Percentiles rank a stretch among this genome's conserved stretches.
phyloP scores from a whole-genome alignment of 148 eudicot genomes.

The Drosera capensis region DNA sequence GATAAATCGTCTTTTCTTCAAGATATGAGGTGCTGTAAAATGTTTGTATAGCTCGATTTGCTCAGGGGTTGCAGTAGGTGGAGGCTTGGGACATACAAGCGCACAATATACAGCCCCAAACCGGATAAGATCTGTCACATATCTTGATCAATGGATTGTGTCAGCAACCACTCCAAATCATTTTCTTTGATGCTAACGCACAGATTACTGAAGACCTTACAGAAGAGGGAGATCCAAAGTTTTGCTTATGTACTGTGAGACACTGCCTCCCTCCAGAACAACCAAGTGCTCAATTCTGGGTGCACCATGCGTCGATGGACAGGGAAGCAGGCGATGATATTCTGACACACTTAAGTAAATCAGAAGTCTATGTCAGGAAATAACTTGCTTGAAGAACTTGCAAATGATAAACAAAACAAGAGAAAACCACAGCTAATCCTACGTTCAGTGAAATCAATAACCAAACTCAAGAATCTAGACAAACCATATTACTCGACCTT shows the following conservation, averaged over 20 bases:
- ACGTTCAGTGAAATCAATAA: too few species aligned
- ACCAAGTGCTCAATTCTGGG: slow-evolving; percentile 92
- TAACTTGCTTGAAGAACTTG: too few species aligned
- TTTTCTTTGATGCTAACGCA: too few species aligned
- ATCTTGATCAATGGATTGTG: slow-evolving; percentile 24
- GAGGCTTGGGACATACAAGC: slow-evolving; percentile 79
- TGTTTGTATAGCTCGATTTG: slow-evolving; percentile 44
- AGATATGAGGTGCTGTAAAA: slow-evolving; percentile 58
- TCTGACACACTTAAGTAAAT: too few species aligned
- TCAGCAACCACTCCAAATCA: slow-evolving; percentile 2
- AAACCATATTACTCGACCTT: too few species aligned
- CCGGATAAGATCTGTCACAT: slow-evolving; percentile 81
- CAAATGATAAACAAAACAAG: too few species aligned
- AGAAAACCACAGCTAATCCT: too few species aligned
- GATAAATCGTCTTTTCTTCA: slow-evolving; percentile 46
- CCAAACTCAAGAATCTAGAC: too few species aligned
- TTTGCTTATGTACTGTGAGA: slow-evolving; percentile 54
- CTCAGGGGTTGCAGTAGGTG: slow-evolving; percentile 71
- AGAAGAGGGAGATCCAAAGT: slow-evolving; percentile 70
- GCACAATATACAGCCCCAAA: slow-evolving; percentile 96
- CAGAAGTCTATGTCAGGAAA: too few species aligned
- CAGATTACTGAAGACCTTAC: too few species aligned
- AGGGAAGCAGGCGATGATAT: slow-evolving; percentile 67
- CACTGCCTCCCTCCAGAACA: slow-evolving; percentile 65
- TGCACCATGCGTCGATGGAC: slow-evolving; percentile 40